A percentile compares a stretch with the other conserved stretches of the same genome.
Conservation (phyloP, 352 stramenopile species). For the Globisporangium splendens region DNA sequence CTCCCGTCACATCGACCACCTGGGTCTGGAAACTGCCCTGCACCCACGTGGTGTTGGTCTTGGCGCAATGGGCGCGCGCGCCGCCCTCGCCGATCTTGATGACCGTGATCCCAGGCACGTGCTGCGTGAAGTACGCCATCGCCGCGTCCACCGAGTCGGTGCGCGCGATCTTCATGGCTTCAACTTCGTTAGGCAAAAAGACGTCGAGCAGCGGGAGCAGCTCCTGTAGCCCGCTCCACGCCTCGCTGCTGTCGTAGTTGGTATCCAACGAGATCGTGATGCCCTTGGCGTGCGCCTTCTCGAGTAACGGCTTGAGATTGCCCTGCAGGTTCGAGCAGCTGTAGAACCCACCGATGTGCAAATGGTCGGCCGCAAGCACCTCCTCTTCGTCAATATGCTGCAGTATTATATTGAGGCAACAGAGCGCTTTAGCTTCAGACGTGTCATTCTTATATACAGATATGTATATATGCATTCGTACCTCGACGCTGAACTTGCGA, state of each 20-base stretch:
- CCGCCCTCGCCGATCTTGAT: conserved; percentile 70
- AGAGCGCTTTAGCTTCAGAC: too few relatives aligned
- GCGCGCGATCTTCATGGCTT: conserved; percentile 65
- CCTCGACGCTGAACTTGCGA: conserved; percentile 56
- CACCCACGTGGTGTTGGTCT: conserved; percentile 35
- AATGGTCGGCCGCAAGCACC: conserved; percentile 51
- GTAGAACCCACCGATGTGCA: conserved; percentile 85
- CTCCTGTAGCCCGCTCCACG: conserved; percentile 56
- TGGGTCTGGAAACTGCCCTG: conserved; percentile 48
- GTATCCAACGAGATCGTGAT: conserved; percentile 81
- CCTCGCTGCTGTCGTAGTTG: conserved; percentile 77
- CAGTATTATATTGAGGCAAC: too few relatives aligned
- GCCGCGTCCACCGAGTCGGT: conserved; percentile 46
- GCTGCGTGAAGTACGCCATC: conserved; percentile 41
- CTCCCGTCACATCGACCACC: conserved; percentile 80
- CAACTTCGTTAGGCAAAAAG: conserved; percentile 82
- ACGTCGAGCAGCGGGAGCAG: conserved; percentile 71
- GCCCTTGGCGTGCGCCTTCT: conserved; percentile 50
- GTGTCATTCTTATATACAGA: too few relatives aligned
- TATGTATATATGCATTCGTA: conserved; percentile 12
- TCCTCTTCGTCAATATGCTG: conserved; percentile 65
- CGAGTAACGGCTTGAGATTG: conserved; percentile 54
- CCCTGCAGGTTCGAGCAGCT: conserved; percentile 59
- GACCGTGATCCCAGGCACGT: conserved; percentile 47
- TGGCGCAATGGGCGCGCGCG: conserved; percentile 43